A percentile compares a stretch with the other conserved stretches of the same genome.
Conservation (phyloP, 176 grass and related monocot species). For the Musa troglodytarum region DNA sequence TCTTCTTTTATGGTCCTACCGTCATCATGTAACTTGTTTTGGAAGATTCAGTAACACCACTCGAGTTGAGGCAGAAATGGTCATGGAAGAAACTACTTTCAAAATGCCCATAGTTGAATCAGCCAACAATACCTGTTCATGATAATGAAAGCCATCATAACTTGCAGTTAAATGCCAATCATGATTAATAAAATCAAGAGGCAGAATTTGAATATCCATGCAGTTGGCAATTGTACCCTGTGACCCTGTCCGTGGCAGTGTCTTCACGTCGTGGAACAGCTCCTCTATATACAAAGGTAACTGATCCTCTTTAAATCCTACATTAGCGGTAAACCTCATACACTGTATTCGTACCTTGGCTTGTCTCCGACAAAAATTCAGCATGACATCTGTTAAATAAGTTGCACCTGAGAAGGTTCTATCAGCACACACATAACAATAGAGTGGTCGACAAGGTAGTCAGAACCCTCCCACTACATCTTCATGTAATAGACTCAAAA, state of each 20-base stretch:
- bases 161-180: not conserved
- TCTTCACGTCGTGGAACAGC: too few relatives aligned
- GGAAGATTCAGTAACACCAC: not conserved
- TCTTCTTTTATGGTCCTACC: not conserved
- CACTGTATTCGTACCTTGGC: too few relatives aligned
- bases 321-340: too few relatives aligned
- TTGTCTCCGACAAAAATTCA: not conserved
- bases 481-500: constrained; percentile 94
- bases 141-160: not conserved
- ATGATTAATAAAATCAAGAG: too few relatives aligned
- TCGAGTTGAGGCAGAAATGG: not conserved
- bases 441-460: constrained; percentile 95
- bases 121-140: too few relatives aligned
- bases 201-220: not conserved
- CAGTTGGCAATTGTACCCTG: too few relatives aligned
- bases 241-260: too few relatives aligned
- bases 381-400: not conserved
- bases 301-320: too few relatives aligned
- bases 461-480: constrained; percentile 68
- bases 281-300: too few relatives aligned
- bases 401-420: not conserved
- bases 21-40: not conserved
- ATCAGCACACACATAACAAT: constrained; percentile 68
- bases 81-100: not conserved
- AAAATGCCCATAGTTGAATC: too few relatives aligned